Percentiles rank a stretch among this genome's conserved stretches.
These are phyloP conservation scores for Penicillium coprophilum DNA, from an alignment of 495 filamentous ascomycete genomes.

Conservation along the genomic window DNA sequence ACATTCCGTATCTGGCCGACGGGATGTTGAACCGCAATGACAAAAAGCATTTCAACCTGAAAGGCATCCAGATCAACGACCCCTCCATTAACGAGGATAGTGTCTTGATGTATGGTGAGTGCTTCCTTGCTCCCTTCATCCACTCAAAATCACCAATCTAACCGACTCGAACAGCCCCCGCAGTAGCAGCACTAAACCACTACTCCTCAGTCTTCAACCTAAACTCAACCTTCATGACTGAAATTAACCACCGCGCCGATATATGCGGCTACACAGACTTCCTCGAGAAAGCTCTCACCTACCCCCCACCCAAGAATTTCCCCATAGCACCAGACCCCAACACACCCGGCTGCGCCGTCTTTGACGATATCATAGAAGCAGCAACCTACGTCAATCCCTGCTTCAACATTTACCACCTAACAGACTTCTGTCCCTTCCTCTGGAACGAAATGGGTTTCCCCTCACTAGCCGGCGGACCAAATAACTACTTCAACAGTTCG, in stretches of 20 bases:
- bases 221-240: slow-evolving; percentile 62
- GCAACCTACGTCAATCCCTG: slow-evolving; percentile 67
- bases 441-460: slow-evolving; percentile 77
- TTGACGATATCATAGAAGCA: slow-evolving; percentile 56
- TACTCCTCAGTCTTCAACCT: slow-evolving; percentile 60
- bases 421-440: slow-evolving; percentile 69
- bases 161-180: slow-evolving; percentile 45
- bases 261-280: slow-evolving; percentile 67
- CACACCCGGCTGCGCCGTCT: slow-evolving; percentile 54
- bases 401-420: slow-evolving; percentile 76
- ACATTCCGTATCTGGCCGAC: slow-evolving; percentile 76
- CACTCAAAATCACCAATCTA: not conserved
- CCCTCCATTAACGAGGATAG: slow-evolving; percentile 57
- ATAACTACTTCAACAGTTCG: slow-evolving; percentile 73
- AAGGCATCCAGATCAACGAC: slow-evolving; percentile 69
- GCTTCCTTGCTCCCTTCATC: not conserved
- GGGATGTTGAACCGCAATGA: slow-evolving; percentile 72
- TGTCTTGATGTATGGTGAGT: slow-evolving; percentile 40
- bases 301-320: slow-evolving; percentile 62
- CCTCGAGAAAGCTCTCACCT: slow-evolving; percentile 60
- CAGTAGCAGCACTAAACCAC: slow-evolving; percentile 62
- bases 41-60: slow-evolving; percentile 62
- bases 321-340: slow-evolving; percentile 39
- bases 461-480: slow-evolving; percentile 54
- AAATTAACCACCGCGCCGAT: slow-evolving; percentile 55